Evolutionary conservation across 805 yeast species (phyloP).

Genomic region (Sugiyamaella chiloensis): DNA sequence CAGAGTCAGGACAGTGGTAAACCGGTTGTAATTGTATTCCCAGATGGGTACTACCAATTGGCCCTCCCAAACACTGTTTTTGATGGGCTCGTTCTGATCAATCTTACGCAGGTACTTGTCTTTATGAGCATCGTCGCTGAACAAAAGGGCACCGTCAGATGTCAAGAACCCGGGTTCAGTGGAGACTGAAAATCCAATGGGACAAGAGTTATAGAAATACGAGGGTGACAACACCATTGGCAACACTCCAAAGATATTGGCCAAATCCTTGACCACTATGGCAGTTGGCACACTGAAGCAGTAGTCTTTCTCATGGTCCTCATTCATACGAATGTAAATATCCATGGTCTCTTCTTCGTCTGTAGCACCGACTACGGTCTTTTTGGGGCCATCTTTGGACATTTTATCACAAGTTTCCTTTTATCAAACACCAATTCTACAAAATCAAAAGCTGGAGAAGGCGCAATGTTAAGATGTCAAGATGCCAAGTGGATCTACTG

Average conservation of each 20-base stretch:
- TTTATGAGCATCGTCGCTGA: conserved; percentile 55
- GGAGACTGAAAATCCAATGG: conserved; percentile 61
- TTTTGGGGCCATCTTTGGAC: too few relatives aligned
- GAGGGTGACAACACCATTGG: conserved; percentile 80
- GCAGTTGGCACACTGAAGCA: conserved; percentile 70
- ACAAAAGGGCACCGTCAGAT: conserved; percentile 75
- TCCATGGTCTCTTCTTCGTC: conserved; percentile 31
- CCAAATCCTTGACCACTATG: conserved; percentile 53
- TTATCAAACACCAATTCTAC: too few relatives aligned
- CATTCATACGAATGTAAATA: conserved; percentile 74
- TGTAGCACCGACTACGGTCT: too few relatives aligned
- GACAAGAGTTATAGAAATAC: conserved; percentile 62
- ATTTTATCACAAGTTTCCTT: too few relatives aligned
- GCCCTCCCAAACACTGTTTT: conserved; percentile 78
- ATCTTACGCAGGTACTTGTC: conserved; percentile 43
- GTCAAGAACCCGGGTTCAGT: conserved; percentile 78
- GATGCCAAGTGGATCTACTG: too few relatives aligned
- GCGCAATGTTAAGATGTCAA: too few relatives aligned
- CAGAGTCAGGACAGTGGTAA: conserved; percentile 28
- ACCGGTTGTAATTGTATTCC: conserved; percentile 42
- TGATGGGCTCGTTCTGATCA: conserved; percentile 49
- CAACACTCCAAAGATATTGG: conserved; percentile 57
- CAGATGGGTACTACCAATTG: conserved; percentile 80
- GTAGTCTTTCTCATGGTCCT: conserved; percentile 82
- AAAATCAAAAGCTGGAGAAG: too few relatives aligned